Conservation (phyloP, 2,329 filamentous ascomycete genomes). For the Aspergillus carbonarius region DNA sequence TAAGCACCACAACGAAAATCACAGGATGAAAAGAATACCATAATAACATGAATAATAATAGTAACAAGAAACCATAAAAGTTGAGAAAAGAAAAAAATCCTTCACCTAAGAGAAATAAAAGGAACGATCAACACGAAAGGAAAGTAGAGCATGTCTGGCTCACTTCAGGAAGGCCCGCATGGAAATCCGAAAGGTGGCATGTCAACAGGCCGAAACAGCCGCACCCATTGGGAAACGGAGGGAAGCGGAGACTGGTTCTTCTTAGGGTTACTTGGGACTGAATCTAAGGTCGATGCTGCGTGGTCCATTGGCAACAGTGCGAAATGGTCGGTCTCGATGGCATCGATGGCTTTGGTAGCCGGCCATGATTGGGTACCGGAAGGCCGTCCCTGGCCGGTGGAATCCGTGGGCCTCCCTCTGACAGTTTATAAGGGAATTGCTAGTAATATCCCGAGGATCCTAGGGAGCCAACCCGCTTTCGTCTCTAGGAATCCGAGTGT, state of each 20-base stretch:
- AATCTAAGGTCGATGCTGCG: background rate
- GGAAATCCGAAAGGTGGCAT: background rate
- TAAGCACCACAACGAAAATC: background rate
- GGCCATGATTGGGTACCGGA: slow-evolving; percentile 9
- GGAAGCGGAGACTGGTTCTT: background rate
- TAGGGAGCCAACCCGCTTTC: background rate
- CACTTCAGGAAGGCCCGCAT: background rate
- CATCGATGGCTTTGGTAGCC: slow-evolving; percentile 2
- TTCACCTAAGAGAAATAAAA: background rate
- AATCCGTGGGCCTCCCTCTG: slow-evolving; percentile 1
- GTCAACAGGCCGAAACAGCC: slow-evolving; percentile 2
- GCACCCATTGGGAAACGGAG: background rate
- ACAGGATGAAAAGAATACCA: background rate
- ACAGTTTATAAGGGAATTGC: background rate
- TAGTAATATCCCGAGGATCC: background rate
- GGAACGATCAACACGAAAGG: background rate
- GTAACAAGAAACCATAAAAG: background rate
- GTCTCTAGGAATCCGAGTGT: background rate
- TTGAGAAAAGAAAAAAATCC: background rate
- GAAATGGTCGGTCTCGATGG: background rate
- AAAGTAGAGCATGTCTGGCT: background rate
- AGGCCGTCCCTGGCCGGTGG: slow-evolving; percentile 3
- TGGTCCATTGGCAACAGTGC: background rate
- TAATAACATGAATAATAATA: background rate
- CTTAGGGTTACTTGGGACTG: background rate